Conservation (phyloP, 352 stramenopile genomes). For the Bremia lactucae region DNA sequence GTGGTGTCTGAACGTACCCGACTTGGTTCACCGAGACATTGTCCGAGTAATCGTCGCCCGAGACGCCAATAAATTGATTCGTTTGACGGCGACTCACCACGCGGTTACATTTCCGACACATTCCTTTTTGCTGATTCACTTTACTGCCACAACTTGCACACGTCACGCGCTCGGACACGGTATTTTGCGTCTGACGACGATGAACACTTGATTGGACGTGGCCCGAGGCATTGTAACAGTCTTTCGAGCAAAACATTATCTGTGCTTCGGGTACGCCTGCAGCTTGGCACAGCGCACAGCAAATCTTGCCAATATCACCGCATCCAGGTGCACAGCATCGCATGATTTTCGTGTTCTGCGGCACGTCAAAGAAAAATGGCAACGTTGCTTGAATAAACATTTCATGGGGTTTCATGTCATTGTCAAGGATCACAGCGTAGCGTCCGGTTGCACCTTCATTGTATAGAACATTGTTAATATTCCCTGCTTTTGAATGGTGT, state of each 20-base stretch:
- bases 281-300: slow-evolving; percentile 51
- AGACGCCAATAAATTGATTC: slow-evolving; percentile 40
- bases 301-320: slow-evolving; percentile 65
- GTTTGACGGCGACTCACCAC: slow-evolving; percentile 23
- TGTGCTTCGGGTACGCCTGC: slow-evolving; percentile 49
- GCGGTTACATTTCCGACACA: slow-evolving; percentile 55
- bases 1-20: slow-evolving; percentile 59
- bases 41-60: slow-evolving; percentile 56
- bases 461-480: slow-evolving; percentile 80
- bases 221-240: slow-evolving; percentile 61
- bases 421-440: slow-evolving; percentile 72
- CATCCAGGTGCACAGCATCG: slow-evolving; percentile 49
- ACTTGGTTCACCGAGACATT: slow-evolving; percentile 62
- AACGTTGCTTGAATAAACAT: slow-evolving; percentile 67
- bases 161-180: slow-evolving; percentile 46
- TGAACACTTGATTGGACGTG: slow-evolving; percentile 57
- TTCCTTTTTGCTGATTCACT: slow-evolving; percentile 54
- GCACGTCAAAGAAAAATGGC: slow-evolving; percentile 60
- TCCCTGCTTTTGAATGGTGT: slow-evolving; percentile 69
- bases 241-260: slow-evolving; percentile 73
- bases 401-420: slow-evolving; percentile 74
- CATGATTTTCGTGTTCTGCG: slow-evolving; percentile 56
- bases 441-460: slow-evolving; percentile 60
- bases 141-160: slow-evolving; percentile 51
- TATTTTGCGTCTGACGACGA: slow-evolving; percentile 61